Conservation (phyloP, 2,329 filamentous ascomycete species). For the Ophiostoma pallidulum region DNA sequence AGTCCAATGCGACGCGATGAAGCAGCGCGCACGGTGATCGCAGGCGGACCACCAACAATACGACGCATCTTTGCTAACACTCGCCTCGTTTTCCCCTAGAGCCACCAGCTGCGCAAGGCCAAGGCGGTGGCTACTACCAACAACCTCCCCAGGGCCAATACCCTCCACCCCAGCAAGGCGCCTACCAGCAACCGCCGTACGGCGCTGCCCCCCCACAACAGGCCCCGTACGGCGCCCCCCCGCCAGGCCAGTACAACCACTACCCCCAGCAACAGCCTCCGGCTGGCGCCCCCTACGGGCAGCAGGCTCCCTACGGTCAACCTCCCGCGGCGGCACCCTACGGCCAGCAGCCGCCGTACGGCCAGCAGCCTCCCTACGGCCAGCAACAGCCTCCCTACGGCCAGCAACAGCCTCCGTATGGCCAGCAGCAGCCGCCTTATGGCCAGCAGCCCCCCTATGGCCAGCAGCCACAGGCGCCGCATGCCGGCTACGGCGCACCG, state of each 20-base stretch:
- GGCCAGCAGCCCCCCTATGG: constrained; percentile 24
- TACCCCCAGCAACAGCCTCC: neutral
- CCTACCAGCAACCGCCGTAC: constrained; percentile 24
- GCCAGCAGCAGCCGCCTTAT: constrained; percentile 23
- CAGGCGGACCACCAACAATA: too few relatives aligned
- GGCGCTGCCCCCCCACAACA: constrained; percentile 19
- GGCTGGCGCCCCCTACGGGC: constrained; percentile 12
- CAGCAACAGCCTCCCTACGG: constrained; percentile 21
- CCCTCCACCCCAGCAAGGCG: constrained; percentile 22
- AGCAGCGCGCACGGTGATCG: neutral
- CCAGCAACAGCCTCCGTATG: constrained; percentile 23
- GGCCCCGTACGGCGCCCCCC: constrained; percentile 22
- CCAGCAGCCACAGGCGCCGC: constrained; percentile 21
- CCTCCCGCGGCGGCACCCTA: constrained; percentile 20
- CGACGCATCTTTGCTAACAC: too few relatives aligned
- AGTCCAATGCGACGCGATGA: too few relatives aligned
- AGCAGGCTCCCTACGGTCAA: constrained; percentile 18
- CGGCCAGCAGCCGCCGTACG: constrained; percentile 24
- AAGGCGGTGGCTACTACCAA: constrained; percentile 13
- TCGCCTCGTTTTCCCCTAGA: too few relatives aligned
- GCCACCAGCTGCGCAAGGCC: constrained; percentile 12
- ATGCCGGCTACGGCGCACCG: constrained; percentile 24
- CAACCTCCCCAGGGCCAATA: constrained; percentile 15
- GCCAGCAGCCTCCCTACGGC: constrained; percentile 14
- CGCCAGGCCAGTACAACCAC: constrained; percentile 11